Evolutionary conservation across 805 yeast genomes (phyloP).

Genomic region (Starmera quercuum): DNA sequence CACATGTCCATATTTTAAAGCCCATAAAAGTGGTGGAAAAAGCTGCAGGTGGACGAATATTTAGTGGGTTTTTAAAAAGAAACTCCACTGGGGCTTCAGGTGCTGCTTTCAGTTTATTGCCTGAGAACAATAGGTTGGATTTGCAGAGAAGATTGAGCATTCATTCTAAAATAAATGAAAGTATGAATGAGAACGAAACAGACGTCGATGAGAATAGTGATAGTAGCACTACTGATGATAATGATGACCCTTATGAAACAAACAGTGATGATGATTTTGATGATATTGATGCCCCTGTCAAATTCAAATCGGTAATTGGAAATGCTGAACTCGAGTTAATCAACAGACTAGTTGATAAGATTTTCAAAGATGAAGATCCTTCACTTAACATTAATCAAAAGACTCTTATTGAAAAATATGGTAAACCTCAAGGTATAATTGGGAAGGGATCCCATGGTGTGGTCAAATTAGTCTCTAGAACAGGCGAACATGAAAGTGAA

Average conservation of each 20-base stretch:
- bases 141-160: slow-evolving; percentile 20
- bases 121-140: slow-evolving; percentile 20
- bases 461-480: slow-evolving; percentile 88
- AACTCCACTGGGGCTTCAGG: slow-evolving; percentile 6
- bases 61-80: slow-evolving; percentile 17
- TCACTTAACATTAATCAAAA: slow-evolving; percentile 18
- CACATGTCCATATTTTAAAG: slow-evolving; percentile 18
- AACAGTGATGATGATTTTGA: slow-evolving; percentile 4
- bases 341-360: slow-evolving; percentile 39
- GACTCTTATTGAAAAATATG: slow-evolving; percentile 38
- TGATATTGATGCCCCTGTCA: slow-evolving; percentile 1
- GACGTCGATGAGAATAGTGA: background rate
- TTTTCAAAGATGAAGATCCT: slow-evolving; percentile 24
- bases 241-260: slow-evolving; percentile 8
- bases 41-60: slow-evolving; percentile 10
- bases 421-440: slow-evolving; percentile 44
- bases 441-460: slow-evolving; percentile 99
- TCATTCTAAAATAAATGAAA: slow-evolving; percentile 11
- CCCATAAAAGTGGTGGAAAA: slow-evolving; percentile 16
- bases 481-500: slow-evolving; percentile 68
- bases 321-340: slow-evolving; percentile 40
- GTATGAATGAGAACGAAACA: background rate
- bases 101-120: slow-evolving; percentile 20
- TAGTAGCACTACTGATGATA: slow-evolving; percentile 8
- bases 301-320: slow-evolving; percentile 37